A percentile compares a stretch with the other conserved stretches of the same genome.
Conservation (phyloP, 192 early-diverging fungal genomes). For the Phlyctochytrium planicorne region DNA sequence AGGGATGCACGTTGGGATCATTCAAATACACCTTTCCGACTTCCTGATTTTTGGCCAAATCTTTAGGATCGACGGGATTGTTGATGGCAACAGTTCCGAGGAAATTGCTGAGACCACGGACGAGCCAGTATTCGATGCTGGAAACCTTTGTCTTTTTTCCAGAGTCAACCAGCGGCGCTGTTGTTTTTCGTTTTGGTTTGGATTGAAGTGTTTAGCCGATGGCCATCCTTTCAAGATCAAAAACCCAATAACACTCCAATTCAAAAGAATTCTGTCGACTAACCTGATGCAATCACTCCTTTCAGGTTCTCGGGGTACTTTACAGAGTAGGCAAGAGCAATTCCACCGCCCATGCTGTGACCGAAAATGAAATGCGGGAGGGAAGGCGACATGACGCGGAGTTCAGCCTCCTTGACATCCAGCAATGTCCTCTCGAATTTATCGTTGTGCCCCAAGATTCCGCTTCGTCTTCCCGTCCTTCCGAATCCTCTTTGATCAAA, state of each 20-base stretch:
- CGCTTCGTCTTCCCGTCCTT: conserved; percentile 56
- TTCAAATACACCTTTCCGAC: conserved; percentile 48
- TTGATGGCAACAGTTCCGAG: conserved; percentile 44
- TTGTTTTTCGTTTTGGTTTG: no score
- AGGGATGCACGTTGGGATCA: conserved; percentile 60
- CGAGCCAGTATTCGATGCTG: conserved; percentile 26
- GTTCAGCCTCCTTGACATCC: conserved; percentile 40
- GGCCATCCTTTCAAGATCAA: no score
- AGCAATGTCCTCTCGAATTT: conserved; percentile 26
- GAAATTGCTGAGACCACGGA: conserved; percentile 36
- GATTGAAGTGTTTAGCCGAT: neutral
- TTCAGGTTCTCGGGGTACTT: conserved; percentile 20
- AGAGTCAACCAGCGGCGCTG: conserved; percentile 30
- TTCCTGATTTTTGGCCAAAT: conserved; percentile 41
- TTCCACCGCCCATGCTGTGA: conserved; percentile 39
- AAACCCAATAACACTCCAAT: no score
- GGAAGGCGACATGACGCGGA: conserved; percentile 24
- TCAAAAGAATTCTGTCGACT: no score
- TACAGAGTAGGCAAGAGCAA: conserved; percentile 24
- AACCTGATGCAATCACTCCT: conserved; percentile 61
- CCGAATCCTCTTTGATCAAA: conserved; percentile 73
- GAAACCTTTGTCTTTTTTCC: conserved; percentile 13
- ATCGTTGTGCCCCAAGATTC: conserved; percentile 58
- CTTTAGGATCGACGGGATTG: conserved; percentile 37
- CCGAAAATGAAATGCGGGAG: conserved; percentile 57